These are phyloP conservation scores for Ziziphus jujuba DNA, from an alignment of 306 rosid genomes.

Conservation along the genomic window DNA sequence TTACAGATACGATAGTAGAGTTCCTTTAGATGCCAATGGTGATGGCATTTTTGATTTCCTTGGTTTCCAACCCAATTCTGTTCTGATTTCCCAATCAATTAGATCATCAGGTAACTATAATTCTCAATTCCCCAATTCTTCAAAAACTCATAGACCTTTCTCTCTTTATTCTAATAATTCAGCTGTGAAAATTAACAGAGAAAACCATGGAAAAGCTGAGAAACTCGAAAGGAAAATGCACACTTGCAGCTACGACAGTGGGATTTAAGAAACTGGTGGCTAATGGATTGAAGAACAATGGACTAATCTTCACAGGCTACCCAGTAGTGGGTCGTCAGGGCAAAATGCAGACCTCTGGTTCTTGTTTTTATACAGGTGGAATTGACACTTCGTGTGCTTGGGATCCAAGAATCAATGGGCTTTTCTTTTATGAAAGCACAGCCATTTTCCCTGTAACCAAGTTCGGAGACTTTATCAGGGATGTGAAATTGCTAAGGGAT, in stretches of 20 bases:
- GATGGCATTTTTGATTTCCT: slow-evolving; percentile 57
- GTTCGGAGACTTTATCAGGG: slow-evolving; percentile 46
- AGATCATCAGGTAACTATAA: slow-evolving; percentile 59
- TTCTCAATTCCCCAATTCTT: not conserved
- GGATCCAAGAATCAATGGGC: slow-evolving; percentile 80
- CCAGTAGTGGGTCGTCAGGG: slow-evolving; percentile 72
- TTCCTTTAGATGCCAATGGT: slow-evolving; percentile 46
- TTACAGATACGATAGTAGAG: slow-evolving; percentile 67
- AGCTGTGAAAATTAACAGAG: slow-evolving; percentile 45
- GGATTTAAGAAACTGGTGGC: slow-evolving; percentile 49
- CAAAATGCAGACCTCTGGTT: slow-evolving; percentile 77
- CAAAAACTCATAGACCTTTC: no score
- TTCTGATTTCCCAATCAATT: slow-evolving; percentile 43
- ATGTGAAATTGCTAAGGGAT: slow-evolving; percentile 58
- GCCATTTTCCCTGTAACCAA: slow-evolving; percentile 55
- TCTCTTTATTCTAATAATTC: not conserved
- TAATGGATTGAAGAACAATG: slow-evolving; percentile 64
- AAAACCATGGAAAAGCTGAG: slow-evolving; percentile 34
- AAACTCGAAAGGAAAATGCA: slow-evolving; percentile 52
- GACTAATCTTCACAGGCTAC: slow-evolving; percentile 55
- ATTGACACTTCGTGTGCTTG: slow-evolving; percentile 53
- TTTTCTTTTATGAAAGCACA: slow-evolving; percentile 65
- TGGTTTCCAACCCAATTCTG: slow-evolving; percentile 61
- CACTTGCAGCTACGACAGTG: slow-evolving; percentile 40
- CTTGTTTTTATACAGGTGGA: slow-evolving; percentile 53